These are phyloP conservation scores for Didymosphaeria variabile DNA, from an alignment of 2,329 filamentous ascomycete genomes.

Conservation along the genomic window DNA sequence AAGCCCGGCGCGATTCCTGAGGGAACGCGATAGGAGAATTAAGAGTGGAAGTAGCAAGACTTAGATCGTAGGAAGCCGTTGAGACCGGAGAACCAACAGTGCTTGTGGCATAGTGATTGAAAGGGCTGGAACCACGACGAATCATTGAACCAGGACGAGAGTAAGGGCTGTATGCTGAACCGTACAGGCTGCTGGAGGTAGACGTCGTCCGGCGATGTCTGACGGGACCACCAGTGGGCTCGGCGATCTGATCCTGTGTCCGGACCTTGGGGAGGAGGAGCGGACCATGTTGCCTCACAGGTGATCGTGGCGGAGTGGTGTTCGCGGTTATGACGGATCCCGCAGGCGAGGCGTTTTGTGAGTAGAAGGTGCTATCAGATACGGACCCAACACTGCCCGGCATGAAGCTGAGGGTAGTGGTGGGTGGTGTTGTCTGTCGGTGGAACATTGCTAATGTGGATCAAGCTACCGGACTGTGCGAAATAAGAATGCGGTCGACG, in stretches of 20 bases:
- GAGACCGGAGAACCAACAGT: conserved; percentile 56
- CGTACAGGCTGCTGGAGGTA: conserved; percentile 52
- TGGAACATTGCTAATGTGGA: conserved; percentile 50
- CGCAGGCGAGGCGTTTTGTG: conserved; percentile 69
- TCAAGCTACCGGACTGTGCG: conserved; percentile 48
- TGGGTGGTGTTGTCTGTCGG: conserved; percentile 57
- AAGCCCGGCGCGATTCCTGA: conserved; percentile 46
- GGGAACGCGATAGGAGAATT: conserved; percentile 70
- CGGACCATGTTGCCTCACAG: conserved; percentile 80
- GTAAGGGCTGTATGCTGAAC: conserved; percentile 60
- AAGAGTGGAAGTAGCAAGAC: conserved; percentile 56
- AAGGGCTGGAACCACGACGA: conserved; percentile 57
- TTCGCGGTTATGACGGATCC: conserved; percentile 74
- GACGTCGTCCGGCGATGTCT: conserved; percentile 66
- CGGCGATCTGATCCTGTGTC: conserved; percentile 80
- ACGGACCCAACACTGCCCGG: conserved; percentile 52
- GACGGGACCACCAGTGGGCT: conserved; percentile 64
- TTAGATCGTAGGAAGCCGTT: conserved; percentile 52
- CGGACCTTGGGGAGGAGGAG: conserved; percentile 86
- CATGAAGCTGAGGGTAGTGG: conserved; percentile 47
- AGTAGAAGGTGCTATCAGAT: conserved; percentile 70
- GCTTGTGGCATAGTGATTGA: conserved; percentile 50
- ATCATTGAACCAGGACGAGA: conserved; percentile 54
- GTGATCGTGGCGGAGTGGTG: conserved; percentile 75
- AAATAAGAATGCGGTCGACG: conserved; percentile 24